phyloP scores from a whole-genome alignment of 148 eudicot genomes.

The Silene uniflora region DNA sequence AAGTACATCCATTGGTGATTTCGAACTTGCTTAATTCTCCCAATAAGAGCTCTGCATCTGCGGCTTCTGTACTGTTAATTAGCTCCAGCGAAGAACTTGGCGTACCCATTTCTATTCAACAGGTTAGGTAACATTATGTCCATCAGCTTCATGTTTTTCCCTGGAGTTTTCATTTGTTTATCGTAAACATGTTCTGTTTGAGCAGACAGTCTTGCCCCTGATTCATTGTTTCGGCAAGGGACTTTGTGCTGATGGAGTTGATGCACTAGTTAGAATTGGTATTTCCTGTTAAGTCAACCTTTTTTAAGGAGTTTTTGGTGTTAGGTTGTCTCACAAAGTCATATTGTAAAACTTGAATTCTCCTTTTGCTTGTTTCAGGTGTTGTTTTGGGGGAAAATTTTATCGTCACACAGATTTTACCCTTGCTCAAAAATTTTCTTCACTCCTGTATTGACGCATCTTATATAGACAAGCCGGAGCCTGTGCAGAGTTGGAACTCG shows the following conservation, averaged over 20 bases:
- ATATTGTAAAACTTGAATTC: conserved; percentile 22
- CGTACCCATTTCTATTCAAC: conserved; percentile 75
- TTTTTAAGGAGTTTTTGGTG: neutral
- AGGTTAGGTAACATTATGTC: conserved; percentile 43
- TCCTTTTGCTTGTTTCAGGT: conserved; percentile 45
- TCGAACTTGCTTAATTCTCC: conserved; percentile 68
- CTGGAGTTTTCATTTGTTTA: conserved; percentile 4
- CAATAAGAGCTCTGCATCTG: conserved; percentile 71
- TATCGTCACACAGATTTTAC: conserved; percentile 62
- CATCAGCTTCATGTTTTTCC: neutral
- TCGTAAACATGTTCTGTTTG: conserved; percentile 18
- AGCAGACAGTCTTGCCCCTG: conserved; percentile 90
- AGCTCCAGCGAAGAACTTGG: conserved; percentile 98
- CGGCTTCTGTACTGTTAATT: conserved; percentile 89
- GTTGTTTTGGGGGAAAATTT: conserved; percentile 74
- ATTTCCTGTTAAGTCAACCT: conserved; percentile 23
- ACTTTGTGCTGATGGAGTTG: conserved; percentile 78
- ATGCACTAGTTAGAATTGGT: conserved; percentile 92
- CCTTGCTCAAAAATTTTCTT: conserved; percentile 60
- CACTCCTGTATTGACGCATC: conserved; percentile 63
- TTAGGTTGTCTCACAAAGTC: conserved; percentile 22
- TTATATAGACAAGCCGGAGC: conserved; percentile 65
- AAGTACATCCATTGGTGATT: conserved; percentile 70
- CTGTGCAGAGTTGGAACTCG: conserved; percentile 81
- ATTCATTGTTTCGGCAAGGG: conserved; percentile 90